Evolutionary conservation across 2,329 filamentous ascomycete species (phyloP), one percentile per base, ranked within the genome.

Genomic region (Colletotrichum caudatum): DNA sequence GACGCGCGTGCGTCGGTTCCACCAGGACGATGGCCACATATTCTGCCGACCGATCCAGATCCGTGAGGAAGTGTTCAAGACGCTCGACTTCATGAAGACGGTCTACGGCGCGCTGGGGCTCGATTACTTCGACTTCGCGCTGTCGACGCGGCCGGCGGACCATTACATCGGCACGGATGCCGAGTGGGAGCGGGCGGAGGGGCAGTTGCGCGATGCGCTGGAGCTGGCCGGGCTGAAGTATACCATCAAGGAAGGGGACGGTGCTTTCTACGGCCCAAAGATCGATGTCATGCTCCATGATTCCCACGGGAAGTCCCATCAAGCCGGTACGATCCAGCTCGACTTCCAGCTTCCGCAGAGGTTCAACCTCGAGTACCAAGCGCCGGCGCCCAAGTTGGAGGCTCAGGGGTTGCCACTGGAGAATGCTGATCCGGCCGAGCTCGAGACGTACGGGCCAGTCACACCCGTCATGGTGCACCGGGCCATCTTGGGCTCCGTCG

Each of bases 1-100:
- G 70, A 97, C 94, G 3, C 90, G 94, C 70, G 93, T 97, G 61
- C 89, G 94, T 44, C 89, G 94, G 26, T 97, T 97, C 81, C 93
- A 96, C 80, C 94, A 97, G 79, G 94, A 97, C 79, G 94, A 97
- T 78, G 93, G 93, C 7, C 94, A 97, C 81, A 96, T 97, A 73
- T 97, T 97, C 81, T 97, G 94, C 80, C 89, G 92, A 1, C 92
- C 92, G 7, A 85, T 87, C 58, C 93, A 96, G 80, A 93, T 95
- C 69, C 85, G 90, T 74, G 84, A 88, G 3, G 93, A 96, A 81
- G 95, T 96, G 68, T 86, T 87, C 65, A 88, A 88, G 72, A 94
- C 93, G 2, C 81, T 96, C 57, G 89, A 91, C 46, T 95, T 96
- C 79, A 90, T 95, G 61, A 87, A 89, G 64, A 88, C 90, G 76